phyloP scores from a whole-genome alignment of 176 grass and related monocot genomes.

The Areca catechu region DNA sequence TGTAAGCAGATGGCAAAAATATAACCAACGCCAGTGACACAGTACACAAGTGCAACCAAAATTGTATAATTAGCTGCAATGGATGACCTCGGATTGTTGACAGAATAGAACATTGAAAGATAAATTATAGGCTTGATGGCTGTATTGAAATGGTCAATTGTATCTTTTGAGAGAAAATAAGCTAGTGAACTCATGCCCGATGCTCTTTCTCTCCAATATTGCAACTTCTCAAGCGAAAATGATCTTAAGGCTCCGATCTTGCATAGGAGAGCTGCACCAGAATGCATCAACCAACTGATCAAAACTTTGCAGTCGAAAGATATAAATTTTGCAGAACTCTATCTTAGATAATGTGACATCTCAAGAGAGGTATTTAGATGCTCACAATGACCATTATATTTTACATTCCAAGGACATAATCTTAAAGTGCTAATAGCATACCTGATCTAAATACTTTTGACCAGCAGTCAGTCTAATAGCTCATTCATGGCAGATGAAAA shows the following conservation, averaged over 20 bases:
- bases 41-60: conserved; percentile 60
- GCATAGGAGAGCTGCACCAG: conserved; percentile 48
- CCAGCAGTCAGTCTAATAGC: too few species aligned
- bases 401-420: too few species aligned
- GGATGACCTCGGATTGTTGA: conserved; percentile 56
- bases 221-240: conserved; percentile 66
- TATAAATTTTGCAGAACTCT: neutral
- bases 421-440: too few species aligned
- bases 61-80: conserved; percentile 53
- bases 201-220: conserved; percentile 66
- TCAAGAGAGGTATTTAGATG: too few species aligned
- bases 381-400: too few species aligned
- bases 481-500: too few species aligned
- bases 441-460: too few species aligned
- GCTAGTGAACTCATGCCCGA: conserved; percentile 71
- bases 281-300: neutral
- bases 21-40: conserved; percentile 74
- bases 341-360: too few species aligned
- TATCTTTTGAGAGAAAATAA: conserved; percentile 80
- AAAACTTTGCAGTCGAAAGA: neutral
- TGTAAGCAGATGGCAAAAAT: conserved; percentile 70
- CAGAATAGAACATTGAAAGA: conserved; percentile 67
- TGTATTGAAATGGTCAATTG: conserved; percentile 67
- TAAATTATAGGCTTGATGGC: conserved; percentile 49
- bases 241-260: conserved; percentile 60